phyloP scores from a whole-genome alignment of 2,329 filamentous ascomycete species.

The Magnaporthales sp. region DNA sequence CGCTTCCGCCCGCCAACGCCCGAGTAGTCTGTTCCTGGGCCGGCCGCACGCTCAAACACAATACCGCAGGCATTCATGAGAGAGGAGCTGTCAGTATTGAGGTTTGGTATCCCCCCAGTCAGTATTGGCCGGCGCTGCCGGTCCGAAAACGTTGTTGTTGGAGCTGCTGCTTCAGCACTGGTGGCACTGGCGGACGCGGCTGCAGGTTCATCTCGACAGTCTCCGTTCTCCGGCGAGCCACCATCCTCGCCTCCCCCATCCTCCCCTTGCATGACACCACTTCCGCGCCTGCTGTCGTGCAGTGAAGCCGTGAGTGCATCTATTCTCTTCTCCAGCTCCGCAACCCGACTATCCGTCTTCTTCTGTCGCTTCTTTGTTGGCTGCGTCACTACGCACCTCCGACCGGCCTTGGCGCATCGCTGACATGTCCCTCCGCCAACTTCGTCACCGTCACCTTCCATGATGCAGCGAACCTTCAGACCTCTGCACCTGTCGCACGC shows the following conservation, averaged over 20 bases:
- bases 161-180: background rate
- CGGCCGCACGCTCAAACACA: background rate
- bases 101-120: background rate
- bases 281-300: slow-evolving; percentile 38
- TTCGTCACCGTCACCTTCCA: slow-evolving; percentile 53
- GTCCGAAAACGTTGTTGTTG: background rate
- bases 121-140: background rate
- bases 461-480: slow-evolving; percentile 67
- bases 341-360: slow-evolving; percentile 83
- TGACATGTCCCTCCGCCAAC: slow-evolving; percentile 57
- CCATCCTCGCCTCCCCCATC: slow-evolving; percentile 2
- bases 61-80: background rate
- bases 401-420: slow-evolving; percentile 72
- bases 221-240: background rate
- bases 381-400: slow-evolving; percentile 68
- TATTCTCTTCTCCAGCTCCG: slow-evolving; percentile 88
- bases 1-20: slow-evolving; percentile 26
- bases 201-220: background rate
- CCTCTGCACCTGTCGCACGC: slow-evolving; percentile 70
- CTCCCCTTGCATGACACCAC: background rate
- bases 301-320: slow-evolving; percentile 77
- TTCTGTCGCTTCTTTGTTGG: slow-evolving; percentile 74
- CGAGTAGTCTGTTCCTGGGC: slow-evolving; percentile 13
- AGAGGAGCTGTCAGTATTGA: background rate
- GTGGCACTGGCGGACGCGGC: background rate